Evolutionary conservation across 345 rosid species (phyloP), one percentile per base, ranked within the genome.

Genomic region (Litchi chinensis): DNA sequence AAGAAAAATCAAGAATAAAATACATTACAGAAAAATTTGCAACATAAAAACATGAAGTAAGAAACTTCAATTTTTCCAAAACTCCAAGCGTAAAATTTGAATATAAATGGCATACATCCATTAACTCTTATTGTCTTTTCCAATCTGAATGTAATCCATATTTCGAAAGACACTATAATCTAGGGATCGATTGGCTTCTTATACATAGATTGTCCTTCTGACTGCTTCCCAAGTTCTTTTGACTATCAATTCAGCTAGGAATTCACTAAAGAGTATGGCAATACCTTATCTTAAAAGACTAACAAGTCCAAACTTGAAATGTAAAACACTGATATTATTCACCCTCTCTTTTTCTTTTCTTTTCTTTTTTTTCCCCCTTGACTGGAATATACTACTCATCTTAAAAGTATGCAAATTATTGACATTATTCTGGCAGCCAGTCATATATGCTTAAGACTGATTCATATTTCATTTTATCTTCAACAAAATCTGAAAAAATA

Each of bases 401-500:
- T 4, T 28, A 37, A 65, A 65, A 28, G 41, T 13, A 28, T 3
- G 69, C 21, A 37, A 65, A 32, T 65, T 32, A 16, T 41, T 39
- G 43, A 43, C 24, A 28, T 44, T 26, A 74, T 43, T 43, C 41
- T 16, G 15, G 16, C 1, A 21, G 28, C 13, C 39, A 60, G 16
- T 41, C 40, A 62, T 8, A 62, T 24, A 62, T 43, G 16, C 11
- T n/a, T 12, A 15, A 73, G 37, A 59, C 15, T 50, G 26, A 73
- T 60, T 40, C 6, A 19, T 60, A 8, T 62, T 62, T 5, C 37
- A 32, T 22, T 22, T 41, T 15, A 41, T 22, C 68, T 40, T 41
- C n/a, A 41, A 74, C 26, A 62, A 66, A 59, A 73, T 60, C 59
- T 21, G 24, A 74, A n/a, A 74, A 32, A 73, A 40, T 60, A 40